Evolutionary conservation across 192 early-diverging fungal genomes (phyloP).

Genomic region (Backusella mclennaniae): DNA sequence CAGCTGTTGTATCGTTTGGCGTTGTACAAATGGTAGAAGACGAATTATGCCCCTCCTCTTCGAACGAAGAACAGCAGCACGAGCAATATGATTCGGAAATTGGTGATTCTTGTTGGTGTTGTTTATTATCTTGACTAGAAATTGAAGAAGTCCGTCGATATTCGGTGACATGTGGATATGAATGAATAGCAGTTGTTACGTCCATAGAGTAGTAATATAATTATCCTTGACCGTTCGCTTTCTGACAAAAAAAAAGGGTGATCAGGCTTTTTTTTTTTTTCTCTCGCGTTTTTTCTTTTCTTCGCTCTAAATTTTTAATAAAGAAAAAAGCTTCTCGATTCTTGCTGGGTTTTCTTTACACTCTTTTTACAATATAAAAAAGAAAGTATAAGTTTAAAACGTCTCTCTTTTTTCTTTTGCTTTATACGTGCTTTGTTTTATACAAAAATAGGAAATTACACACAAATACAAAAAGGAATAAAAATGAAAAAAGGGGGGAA

Average conservation of each 20-base stretch:
- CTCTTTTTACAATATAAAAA: not conserved
- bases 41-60: not conserved
- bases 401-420: not conserved
- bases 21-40: not conserved
- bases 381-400: not conserved
- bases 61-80: not conserved
- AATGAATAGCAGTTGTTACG: not conserved
- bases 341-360: not conserved
- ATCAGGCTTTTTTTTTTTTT: not conserved
- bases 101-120: not conserved
- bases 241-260: not conserved
- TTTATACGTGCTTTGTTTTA: not conserved
- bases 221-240: not conserved
- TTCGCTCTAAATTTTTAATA: not conserved
- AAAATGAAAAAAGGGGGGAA: not conserved
- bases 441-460: not conserved
- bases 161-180: not conserved
- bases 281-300: not conserved
- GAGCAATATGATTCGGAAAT: constrained; percentile 1
- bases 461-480: not conserved
- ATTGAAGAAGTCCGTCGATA: not conserved
- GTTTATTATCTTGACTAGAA: not conserved
- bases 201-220: not conserved
- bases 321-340: not conserved
- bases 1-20: not conserved